Evolutionary conservation across 768 basidiomycete genomes (phyloP), one percentile per base, ranked within the genome.

Genomic region (Kwoniella bestiolae): DNA sequence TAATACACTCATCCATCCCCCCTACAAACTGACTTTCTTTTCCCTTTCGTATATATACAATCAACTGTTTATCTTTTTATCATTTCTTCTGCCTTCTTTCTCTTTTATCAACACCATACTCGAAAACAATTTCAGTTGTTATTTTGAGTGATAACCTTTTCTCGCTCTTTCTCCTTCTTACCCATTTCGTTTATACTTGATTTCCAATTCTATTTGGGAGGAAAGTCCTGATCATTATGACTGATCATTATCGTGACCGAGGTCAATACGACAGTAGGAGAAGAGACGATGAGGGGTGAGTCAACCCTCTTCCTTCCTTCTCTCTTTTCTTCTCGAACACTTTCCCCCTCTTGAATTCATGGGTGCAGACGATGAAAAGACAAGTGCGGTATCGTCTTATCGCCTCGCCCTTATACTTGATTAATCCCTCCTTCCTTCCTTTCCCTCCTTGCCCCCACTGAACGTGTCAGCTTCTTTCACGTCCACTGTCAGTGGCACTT

Each of bases 111-210:
- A 41, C 28, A 28, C 18, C 49, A 51, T 51, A 47, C 26, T 62
- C 28, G 9, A 21, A 49, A 32, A 47, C 26, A 9, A 38, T 34
- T 46, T n/a, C n/a, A n/a, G n/a, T n/a, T n/a, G n/a, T n/a, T n/a
- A n/a, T 41, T 32, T 60, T 31, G 46, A 61, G 47, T 52, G 60
- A 52, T 16, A 32, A 44, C 21, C 56, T n/a, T 58, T 44, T n/a
- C 45, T 56, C 35, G 14, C n/a, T 21, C 23, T 8, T 31, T 32
- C 28, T 28, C 29, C 21, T 3, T 32, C 3, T n/a, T 31, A 53
- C 29, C 5, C 29, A 31, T 28, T 35, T 14, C 16, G 12, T 21
- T n/a, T n/a, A 5, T 53, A 31, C 51, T 35, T 14, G n/a, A n/a
- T 21, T n/a, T n/a, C n/a, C n/a, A n/a, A 11, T 0, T 14, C 31